Evolutionary conservation across 176 grass and related monocot species (phyloP).

Genomic region (Lolium perenne): DNA sequence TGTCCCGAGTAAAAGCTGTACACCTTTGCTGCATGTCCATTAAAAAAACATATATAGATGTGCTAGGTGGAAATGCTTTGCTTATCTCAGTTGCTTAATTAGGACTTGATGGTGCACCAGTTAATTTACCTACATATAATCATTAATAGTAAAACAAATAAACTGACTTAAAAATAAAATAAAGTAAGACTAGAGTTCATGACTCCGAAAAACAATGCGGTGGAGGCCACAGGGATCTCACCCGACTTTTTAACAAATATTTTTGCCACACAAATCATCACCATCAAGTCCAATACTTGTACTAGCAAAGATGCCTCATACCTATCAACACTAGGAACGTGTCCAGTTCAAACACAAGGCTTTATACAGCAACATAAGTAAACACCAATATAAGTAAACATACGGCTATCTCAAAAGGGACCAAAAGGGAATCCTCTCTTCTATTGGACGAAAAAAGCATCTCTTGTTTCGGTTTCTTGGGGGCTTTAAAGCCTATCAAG

Average conservation of each 20-base stretch:
- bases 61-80: background rate
- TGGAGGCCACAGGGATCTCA: background rate
- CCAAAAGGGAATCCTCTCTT: slow-evolving; percentile 50
- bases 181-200: background rate
- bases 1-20: slow-evolving; percentile 22
- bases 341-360: slow-evolving; percentile 50
- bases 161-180: background rate
- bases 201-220: background rate
- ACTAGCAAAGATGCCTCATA: background rate
- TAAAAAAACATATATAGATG: background rate
- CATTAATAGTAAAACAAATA: background rate
- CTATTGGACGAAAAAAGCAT: slow-evolving; percentile 51
- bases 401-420: slow-evolving; percentile 49
- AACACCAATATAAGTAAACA: slow-evolving; percentile 30
- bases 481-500: slow-evolving; percentile 49
- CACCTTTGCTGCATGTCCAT: slow-evolving; percentile 24
- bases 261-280: slow-evolving; percentile 13
- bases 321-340: slow-evolving; percentile 57
- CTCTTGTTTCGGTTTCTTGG: slow-evolving; percentile 40
- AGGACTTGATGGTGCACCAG: too few relatives aligned
- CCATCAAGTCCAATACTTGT: background rate
- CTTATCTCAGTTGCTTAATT: too few relatives aligned
- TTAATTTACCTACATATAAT: too few relatives aligned
- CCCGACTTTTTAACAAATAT: background rate
- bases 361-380: slow-evolving; percentile 37